Percentiles rank a stretch among this genome's conserved stretches.
phyloP scores from a whole-genome alignment of 352 stramenopile genomes.

The Peronospora tabacina region DNA sequence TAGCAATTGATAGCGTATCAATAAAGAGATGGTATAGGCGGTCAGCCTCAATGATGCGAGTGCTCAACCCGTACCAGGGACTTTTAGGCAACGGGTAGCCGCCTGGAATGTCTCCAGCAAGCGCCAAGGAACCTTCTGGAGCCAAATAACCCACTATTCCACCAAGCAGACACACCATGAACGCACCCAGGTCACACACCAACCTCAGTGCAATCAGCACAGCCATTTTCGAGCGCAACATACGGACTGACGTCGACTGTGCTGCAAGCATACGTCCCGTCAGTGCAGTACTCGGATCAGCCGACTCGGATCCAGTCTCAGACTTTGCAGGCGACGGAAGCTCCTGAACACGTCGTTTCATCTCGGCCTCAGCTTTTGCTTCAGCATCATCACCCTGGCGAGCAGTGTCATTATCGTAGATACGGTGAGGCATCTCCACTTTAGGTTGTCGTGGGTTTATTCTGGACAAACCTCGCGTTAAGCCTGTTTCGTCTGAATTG shows the following conservation, averaged over 20 bases:
- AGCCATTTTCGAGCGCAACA: conserved; percentile 26
- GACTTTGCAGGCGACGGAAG: conserved; percentile 49
- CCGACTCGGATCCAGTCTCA: conserved; percentile 31
- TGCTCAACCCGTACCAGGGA: conserved; percentile 40
- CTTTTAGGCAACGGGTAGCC: conserved; percentile 50
- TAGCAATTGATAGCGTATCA: conserved; percentile 67
- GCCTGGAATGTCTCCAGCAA: conserved; percentile 71
- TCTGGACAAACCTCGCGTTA: conserved; percentile 11
- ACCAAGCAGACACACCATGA: conserved; percentile 75
- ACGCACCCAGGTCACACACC: conserved; percentile 49
- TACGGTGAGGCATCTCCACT: conserved; percentile 12
- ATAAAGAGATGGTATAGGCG: conserved; percentile 52
- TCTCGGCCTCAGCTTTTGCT: conserved; percentile 18
- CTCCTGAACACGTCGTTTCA: conserved; percentile 27
- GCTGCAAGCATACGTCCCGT: conserved; percentile 31
- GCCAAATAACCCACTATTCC: conserved; percentile 56
- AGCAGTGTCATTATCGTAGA: conserved; percentile 3
- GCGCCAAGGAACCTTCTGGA: conserved; percentile 54
- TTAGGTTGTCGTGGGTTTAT: conserved; percentile 16
- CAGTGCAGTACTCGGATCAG: conserved; percentile 44
- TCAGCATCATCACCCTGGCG: conserved; percentile 7
- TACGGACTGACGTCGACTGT: conserved; percentile 24
- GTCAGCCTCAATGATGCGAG: conserved; percentile 42
- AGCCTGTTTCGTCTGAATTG: conserved; percentile 17
- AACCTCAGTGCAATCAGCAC: conserved; percentile 36